These are phyloP conservation scores for Hanseniaspora lindneri DNA, from an alignment of 805 yeast species.

Conservation along the genomic window DNA sequence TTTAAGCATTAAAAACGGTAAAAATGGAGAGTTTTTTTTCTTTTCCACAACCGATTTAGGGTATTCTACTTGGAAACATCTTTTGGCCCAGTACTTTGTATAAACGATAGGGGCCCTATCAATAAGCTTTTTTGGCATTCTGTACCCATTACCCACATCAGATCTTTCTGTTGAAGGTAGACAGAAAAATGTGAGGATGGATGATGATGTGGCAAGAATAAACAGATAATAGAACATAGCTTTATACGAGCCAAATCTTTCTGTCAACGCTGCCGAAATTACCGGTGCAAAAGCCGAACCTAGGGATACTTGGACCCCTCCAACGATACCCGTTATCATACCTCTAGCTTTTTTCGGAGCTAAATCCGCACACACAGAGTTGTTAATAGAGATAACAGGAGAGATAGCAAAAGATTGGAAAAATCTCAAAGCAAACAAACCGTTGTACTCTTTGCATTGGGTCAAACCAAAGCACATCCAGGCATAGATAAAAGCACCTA, in stretches of 20 bases:
- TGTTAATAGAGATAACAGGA: conserved; percentile 57
- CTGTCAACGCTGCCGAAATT: conserved; percentile 38
- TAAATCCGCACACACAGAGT: conserved; percentile 66
- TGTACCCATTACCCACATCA: conserved; percentile 64
- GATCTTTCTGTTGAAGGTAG: conserved; percentile 69
- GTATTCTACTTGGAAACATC: conserved; percentile 26
- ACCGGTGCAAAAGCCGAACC: conserved; percentile 76
- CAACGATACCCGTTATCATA: conserved; percentile 49
- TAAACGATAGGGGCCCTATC: conserved; percentile 38
- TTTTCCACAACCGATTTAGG: conserved; percentile 22
- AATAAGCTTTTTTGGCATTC: conserved; percentile 36
- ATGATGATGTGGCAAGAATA: conserved; percentile 44
- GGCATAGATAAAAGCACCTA: conserved; percentile 44
- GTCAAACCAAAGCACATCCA: conserved; percentile 61
- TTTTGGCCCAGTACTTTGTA: conserved; percentile 14
- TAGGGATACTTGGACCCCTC: conserved; percentile 47
- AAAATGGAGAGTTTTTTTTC: conserved; percentile 25
- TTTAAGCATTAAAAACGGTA: conserved; percentile 36
- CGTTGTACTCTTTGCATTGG: conserved; percentile 42
- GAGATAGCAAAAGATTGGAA: conserved; percentile 70
- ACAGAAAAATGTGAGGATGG: conserved; percentile 28
- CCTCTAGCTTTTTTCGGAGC: conserved; percentile 60
- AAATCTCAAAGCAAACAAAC: conserved; percentile 55
- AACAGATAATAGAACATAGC: conserved; percentile 68
- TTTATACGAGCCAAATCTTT: conserved; percentile 49